Percentiles rank a stretch among this genome's conserved stretches.
Evolutionary conservation across 2,329 filamentous ascomycete genomes (phyloP).

Genomic region (Aspergillus calidoustus): DNA sequence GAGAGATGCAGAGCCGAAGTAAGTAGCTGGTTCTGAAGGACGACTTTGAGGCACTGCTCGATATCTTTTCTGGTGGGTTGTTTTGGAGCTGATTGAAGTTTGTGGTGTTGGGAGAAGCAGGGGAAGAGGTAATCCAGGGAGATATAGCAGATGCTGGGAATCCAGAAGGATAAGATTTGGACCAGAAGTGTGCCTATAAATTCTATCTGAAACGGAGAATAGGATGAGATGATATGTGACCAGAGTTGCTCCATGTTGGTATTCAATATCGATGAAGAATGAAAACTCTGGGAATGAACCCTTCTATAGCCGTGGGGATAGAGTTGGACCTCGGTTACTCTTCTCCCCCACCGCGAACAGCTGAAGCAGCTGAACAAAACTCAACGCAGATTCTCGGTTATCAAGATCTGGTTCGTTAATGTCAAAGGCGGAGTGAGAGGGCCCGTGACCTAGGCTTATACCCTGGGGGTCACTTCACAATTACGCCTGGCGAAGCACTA

Average conservation of each 20-base stretch:
- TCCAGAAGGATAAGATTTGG: constrained; percentile 29
- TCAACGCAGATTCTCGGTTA: background rate
- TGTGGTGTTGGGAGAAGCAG: constrained; percentile 56
- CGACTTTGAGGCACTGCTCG: constrained; percentile 49
- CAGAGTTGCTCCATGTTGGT: constrained; percentile 1
- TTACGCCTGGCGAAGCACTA: background rate
- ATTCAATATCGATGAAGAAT: background rate
- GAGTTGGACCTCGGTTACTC: background rate
- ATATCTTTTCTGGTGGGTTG: constrained; percentile 55
- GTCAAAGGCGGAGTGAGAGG: background rate
- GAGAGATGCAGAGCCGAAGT: constrained; percentile 42
- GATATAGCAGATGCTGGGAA: constrained; percentile 44
- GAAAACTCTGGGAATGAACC: background rate
- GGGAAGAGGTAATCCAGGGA: constrained; percentile 52
- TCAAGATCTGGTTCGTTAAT: background rate
- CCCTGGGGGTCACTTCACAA: background rate
- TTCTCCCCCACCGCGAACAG: background rate
- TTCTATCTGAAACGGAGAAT: background rate
- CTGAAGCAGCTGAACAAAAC: background rate
- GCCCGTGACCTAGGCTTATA: background rate
- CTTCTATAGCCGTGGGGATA: background rate
- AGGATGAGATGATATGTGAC: background rate
- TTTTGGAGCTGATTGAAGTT: constrained; percentile 58
- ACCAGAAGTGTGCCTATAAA: constrained; percentile 1
- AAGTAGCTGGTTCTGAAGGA: constrained; percentile 55